Evolutionary conservation across 176 grass and related monocot species (phyloP), one percentile per base, ranked within the genome.

Genomic region (Oryza meyeriana): DNA sequence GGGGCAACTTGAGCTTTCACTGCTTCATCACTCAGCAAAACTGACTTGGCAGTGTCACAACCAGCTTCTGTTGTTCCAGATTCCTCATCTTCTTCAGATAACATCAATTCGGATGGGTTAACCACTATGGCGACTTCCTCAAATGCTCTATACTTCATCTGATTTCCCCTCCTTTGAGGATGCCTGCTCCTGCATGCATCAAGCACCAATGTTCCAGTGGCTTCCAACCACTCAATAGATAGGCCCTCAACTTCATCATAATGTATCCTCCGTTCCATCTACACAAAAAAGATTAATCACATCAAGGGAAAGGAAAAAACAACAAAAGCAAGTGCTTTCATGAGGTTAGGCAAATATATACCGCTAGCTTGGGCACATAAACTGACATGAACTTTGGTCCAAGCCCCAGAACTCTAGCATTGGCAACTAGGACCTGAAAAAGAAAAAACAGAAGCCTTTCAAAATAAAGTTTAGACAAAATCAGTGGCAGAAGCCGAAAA

Each of bases 341-440:
- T 35, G 25, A 72, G 35, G 63, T 31, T 47, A 74, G 34, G 50
- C n/a, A 52, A 69, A 79, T 72, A 31, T 79, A 74, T 94, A 98
- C 96, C 65, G 87, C 93, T 80, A 95, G 85, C 64, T 90, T 95
- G 52, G 88, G 86, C 42, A 98, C 72, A 75, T 98, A 95, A 80
- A 95, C 67, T 86, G 96, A 93, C 92, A 95, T 91, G 70, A 98
- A 98, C 83, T 86, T 98, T 42, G 93, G 93, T 82, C 96, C 96
- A 55, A 98, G 79, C 79, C 90, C 96, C 73, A 95, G 64, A 84
- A 98, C 93, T 89, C 93, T 93, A 69, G 93, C 93, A 85, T 83
- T 81, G 65, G 84, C 89, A 79, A 91, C 61, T 28, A 90, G 35
- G 66, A 88, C 69, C 96, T 98, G 90, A 59, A 88, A 86, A 89